Base-by-base conservation (phyloP, 1,284 basidiomycete genomes). In the Cutaneotrichosporon dermatis region DNA sequence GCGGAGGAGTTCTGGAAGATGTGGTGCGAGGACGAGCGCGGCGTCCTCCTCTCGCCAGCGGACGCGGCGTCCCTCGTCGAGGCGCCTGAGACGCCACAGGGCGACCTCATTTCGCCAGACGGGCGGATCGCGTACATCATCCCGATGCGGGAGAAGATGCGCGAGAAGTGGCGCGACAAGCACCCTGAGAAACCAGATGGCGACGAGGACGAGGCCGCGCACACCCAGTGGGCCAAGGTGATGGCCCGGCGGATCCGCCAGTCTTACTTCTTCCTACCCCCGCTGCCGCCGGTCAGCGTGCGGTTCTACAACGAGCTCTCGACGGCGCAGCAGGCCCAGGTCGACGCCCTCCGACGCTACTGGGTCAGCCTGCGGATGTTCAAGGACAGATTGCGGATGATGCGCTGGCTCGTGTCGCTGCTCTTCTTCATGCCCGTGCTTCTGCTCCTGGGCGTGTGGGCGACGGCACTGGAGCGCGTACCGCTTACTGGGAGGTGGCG, bases 401-500 rank as follows among this genome's bases (percentile, higher is more conserved):
- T 4, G 73, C 83, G 64, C 76, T 83, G 37, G 82, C 82, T 63
- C 35, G 80, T 88, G 60, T 83, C 85, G 54, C 59, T 83, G 34
- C 80, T 92, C 15, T 72, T 92, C 54, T 79, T 86, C 51, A 79
- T 88, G 34, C 92, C 92, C 0, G 75, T 84, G 33, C 64, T 83
- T 11, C 73, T 92, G n/a, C 85, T 93, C 69, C 85, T 83, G 80
- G 80, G 84, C 2, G 89, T 87, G 1, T 85, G 91, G 60, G 59
- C 89, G 2, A 88, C 88, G 1, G 90, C 88, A 60, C 71, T 90
- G 55, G 91, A 94, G 73, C 80, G 84, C 66, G 90, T 90, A 4
- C 91, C 91, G 2, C 79, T 92, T 57, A 92, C 90, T 6, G 91
- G 91, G 63, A 82, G 90, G 66, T 90, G 87, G 88, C 83, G 91